Percentiles rank a stretch among this genome's conserved stretches.
These are phyloP conservation scores for Solanum bukasovii DNA, from an alignment of 257 asterid species.

Conservation along the genomic window DNA sequence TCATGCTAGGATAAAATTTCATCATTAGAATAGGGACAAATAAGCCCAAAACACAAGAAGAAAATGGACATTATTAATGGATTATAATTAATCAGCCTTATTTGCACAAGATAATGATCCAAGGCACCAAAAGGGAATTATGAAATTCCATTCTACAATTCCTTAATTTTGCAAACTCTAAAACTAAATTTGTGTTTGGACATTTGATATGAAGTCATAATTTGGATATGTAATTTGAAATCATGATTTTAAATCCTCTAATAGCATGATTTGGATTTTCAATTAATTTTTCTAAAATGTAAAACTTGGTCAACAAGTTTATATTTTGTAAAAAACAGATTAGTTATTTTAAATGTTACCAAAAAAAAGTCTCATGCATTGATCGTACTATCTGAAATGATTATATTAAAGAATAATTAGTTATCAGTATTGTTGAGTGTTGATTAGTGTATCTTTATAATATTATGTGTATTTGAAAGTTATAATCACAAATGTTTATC, in stretches of 20 bases:
- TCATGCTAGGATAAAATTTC: background rate
- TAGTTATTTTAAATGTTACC: no score
- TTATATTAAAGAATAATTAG: background rate
- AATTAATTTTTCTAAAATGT: no score
- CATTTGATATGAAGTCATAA: background rate
- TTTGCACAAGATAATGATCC: background rate
- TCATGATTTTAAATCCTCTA: background rate
- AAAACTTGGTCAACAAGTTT: background rate
- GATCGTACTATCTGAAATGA: background rate
- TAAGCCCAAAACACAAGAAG: background rate
- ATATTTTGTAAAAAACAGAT: no score
- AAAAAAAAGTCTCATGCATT: background rate
- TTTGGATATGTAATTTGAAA: no score
- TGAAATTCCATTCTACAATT: background rate
- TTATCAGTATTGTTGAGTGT: background rate
- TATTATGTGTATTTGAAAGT: background rate
- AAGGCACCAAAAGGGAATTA: background rate
- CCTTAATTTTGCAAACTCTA: background rate
- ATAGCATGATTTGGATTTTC: background rate
- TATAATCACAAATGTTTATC: no score
- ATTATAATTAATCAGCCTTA: background rate
- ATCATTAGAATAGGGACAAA: slow-evolving; percentile 2
- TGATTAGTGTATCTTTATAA: no score
- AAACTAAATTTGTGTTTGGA: background rate
- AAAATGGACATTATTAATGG: background rate